Base-by-base conservation (phyloP, 106 monocot genomes). In the Dioscorea alata region DNA sequence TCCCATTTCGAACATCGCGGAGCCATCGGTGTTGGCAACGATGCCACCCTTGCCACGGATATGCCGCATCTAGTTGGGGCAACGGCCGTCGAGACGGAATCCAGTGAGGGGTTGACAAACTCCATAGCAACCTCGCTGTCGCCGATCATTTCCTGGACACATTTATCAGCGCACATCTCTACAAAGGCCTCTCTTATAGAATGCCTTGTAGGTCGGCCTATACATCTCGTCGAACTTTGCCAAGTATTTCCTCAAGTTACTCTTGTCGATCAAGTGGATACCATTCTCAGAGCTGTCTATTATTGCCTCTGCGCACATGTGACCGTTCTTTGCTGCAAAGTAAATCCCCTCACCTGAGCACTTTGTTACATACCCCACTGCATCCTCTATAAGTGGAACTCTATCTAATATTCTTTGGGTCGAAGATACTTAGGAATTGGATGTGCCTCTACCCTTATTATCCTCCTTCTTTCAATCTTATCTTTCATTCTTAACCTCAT, bases 271-370 rank as follows among this genome's bases (percentile, higher is more conserved):
- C 84, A 92, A 75, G 71, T 86, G 67, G 10, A 66, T 82, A 16
- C 89, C 85, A 28, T 85, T 85, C 65, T 65, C 79, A 6, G 89
- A 89, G 2, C 85, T 82, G 31, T 80, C 80, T 34, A 90, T 80
- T 17, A 90, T 85, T 48, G 89, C 89, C 69, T 90, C 89, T 6
- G 81, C 96, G 61, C 96, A 96, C 96, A 96, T 92, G 60, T 79
- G 57, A 18, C 90, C 86, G 61, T 83, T 91, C 78, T 96, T 96
- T 21, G 91, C 96, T 6, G 96, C 96, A 60, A 96, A 96, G 74
- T 96, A 92, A 76, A 96, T 92, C 33, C 96, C 96, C 82, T 96
- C 96, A 13, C 91, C 96, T 13, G 96, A 96, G 82, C 96, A 96
- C 78, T 96, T 96, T 17, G 96, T 96, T 57, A 96, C 96, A 63